Evolutionary conservation across 192 early-diverging fungal genomes (phyloP), one percentile per base, ranked within the genome.

Genomic region (Funneliformis mosseae): DNA sequence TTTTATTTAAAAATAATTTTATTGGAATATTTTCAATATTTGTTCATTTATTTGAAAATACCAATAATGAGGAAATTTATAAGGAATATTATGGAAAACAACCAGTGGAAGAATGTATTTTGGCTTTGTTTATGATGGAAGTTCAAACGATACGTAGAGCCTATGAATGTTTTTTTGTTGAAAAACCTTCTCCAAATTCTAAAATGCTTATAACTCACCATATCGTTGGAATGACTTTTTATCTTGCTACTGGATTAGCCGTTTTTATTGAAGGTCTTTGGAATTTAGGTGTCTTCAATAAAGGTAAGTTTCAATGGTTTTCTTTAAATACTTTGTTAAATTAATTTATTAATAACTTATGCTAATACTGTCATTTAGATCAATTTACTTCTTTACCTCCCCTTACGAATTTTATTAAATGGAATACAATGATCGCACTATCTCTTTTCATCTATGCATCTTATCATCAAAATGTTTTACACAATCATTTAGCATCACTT

Each of bases 151-250:
- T 70, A 8, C 80, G 88, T 64, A 85, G 90, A 8, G 78, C 83
- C 12, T 89, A 87, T 60, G 90, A 91, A 79, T 84, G 81, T 10
- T 83, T 83, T 63, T 84, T 80, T 27, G 70, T 91, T 3, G 87
- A 91, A 70, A 76, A 80, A 25, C 85, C 88, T 8, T 88, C 86
- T 1, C 18, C 46, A 8, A 59, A 55, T 21, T 85, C 88, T 3
- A 81, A 42, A n/a, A 91, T 94, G 85, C 89, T 94, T 83, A 45
- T 92, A 23, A 83, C 82, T 8, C 92, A 93, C 79, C 92, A 93
- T 78, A 67, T 88, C 0, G 74, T 91, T 5, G 93, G 92, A 9
- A 79, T 93, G n/a, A 72, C 89, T 11, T 93, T 89, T 75, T 94
- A 94, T 81, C 64, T 87, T 7, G 83, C 84, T 2, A 89, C 88